Conservation (phyloP, 2,329 filamentous ascomycete species). For the Hypocreales sp. region DNA sequence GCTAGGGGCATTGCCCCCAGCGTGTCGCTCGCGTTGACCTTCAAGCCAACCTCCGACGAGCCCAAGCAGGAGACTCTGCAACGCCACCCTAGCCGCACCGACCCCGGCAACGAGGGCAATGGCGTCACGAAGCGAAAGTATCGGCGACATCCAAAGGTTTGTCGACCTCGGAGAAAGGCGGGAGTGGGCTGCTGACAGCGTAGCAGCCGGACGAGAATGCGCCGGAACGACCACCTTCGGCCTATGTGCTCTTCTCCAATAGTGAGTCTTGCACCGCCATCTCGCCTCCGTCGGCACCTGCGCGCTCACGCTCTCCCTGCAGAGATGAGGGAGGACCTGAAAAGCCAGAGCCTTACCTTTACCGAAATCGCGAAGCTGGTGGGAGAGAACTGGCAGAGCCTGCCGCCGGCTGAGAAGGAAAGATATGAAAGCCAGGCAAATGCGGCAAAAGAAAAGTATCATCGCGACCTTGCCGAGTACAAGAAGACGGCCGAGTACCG, state of each 20-base stretch:
- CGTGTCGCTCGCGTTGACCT: conserved; percentile 29
- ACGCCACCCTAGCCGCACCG: conserved; percentile 29
- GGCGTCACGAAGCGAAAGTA: conserved; percentile 55
- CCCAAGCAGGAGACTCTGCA: conserved; percentile 37
- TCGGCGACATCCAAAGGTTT: conserved; percentile 59
- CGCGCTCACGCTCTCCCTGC: too few species aligned
- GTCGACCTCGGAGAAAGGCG: neutral
- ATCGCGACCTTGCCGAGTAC: conserved; percentile 55
- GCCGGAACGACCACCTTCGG: conserved; percentile 65
- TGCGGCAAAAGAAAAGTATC: conserved; percentile 61
- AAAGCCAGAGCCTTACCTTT: conserved; percentile 62
- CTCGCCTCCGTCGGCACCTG: too few species aligned
- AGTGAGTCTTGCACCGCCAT: conserved; percentile 43
- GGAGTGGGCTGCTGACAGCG: too few species aligned
- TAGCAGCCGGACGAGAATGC: conserved; percentile 59
- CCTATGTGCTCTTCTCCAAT: conserved; percentile 77
- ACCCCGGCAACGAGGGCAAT: conserved; percentile 26
- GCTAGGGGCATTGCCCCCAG: conserved; percentile 46
- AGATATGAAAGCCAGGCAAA: conserved; percentile 58
- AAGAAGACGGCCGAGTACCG: conserved; percentile 60
- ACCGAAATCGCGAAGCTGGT: conserved; percentile 74
- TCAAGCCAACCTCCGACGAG: conserved; percentile 36
- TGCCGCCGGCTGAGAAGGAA: conserved; percentile 52
- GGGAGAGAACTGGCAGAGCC: conserved; percentile 66
- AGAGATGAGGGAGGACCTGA: conserved; percentile 67